Evolutionary conservation across 148 eudicot species (phyloP).

Genomic region (Rhododendron simsii): DNA sequence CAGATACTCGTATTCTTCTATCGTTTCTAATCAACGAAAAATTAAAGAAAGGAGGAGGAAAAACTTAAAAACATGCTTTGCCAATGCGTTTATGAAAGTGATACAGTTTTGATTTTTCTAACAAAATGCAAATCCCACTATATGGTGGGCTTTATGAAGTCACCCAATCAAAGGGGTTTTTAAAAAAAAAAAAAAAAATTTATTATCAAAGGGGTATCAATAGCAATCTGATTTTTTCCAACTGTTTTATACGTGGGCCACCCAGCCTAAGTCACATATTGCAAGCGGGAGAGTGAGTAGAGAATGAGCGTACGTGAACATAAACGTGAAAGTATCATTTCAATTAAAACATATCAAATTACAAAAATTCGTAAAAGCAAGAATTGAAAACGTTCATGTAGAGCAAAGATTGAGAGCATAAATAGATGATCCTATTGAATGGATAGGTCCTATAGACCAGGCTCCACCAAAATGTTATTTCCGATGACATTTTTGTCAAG

Average conservation of each 20-base stretch:
- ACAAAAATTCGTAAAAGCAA: no score
- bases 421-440: not conserved
- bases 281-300: not conserved
- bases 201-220: not conserved
- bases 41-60: no score
- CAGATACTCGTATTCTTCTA: no score
- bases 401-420: not conserved
- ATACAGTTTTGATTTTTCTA: not conserved
- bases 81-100: not conserved
- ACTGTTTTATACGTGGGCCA: not conserved
- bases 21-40: no score
- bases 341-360: not conserved
- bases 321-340: not conserved
- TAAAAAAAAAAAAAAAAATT: no score
- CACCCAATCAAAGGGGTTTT: not conserved
- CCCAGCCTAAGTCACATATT: not conserved
- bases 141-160: not conserved
- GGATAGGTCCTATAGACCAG: not conserved
- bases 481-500: not conserved
- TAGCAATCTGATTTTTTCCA: not conserved
- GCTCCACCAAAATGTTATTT: not conserved
- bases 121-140: not conserved
- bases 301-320: not conserved
- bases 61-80: no score
- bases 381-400: no score